These are phyloP conservation scores for Candida parachauliodes DNA, from an alignment of 805 yeast species.

Conservation along the genomic window DNA sequence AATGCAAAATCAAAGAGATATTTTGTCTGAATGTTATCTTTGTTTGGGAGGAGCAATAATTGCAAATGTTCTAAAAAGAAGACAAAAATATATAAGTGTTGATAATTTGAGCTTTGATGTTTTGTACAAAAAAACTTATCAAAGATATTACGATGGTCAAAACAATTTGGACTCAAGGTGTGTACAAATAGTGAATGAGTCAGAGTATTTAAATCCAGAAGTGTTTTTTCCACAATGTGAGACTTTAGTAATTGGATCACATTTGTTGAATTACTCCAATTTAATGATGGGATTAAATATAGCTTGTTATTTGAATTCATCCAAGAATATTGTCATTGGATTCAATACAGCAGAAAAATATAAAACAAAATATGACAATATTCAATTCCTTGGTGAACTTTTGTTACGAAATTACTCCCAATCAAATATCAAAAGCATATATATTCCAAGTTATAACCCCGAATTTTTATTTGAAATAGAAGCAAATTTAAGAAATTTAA, in stretches of 20 bases:
- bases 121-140: constrained; percentile 13
- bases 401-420: too few relatives aligned
- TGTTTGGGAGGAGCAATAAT: constrained; percentile 17
- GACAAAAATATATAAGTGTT: background rate
- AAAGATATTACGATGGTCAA: constrained; percentile 11
- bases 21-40: constrained; percentile 8
- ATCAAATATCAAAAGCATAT: too few relatives aligned
- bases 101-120: constrained; percentile 2
- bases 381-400: too few relatives aligned
- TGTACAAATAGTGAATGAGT: background rate
- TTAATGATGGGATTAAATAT: too few relatives aligned
- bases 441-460: constrained; percentile 24
- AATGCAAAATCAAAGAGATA: background rate
- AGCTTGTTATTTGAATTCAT: too few relatives aligned
- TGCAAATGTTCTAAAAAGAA: constrained; percentile 11
- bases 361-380: too few relatives aligned
- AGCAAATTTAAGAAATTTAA: constrained; percentile 13
- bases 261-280: too few relatives aligned
- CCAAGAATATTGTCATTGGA: too few relatives aligned
- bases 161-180: background rate
- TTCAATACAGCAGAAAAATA: too few relatives aligned
- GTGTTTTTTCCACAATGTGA: too few relatives aligned
- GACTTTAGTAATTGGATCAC: too few relatives aligned
- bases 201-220: too few relatives aligned
- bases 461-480: constrained; percentile 17